Base-by-base conservation (phyloP, 495 filamentous ascomycete species). In the Parathielavia appendiculata region DNA sequence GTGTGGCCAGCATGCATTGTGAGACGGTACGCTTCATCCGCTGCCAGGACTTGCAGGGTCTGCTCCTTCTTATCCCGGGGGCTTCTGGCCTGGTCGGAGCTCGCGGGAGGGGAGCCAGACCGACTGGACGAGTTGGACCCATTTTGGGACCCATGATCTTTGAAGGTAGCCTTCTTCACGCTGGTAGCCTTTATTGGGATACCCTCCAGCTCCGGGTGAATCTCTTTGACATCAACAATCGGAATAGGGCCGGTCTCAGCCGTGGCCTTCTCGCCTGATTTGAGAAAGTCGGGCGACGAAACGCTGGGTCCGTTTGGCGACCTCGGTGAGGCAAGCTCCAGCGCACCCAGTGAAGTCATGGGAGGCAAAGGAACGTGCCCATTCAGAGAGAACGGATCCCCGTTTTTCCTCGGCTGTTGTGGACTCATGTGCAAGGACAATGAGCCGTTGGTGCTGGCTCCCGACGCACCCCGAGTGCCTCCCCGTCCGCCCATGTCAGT, bases 1-100 rank as follows among this genome's bases (percentile, higher is more conserved):
- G 75, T 78, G 51, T 79, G 75, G 23, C 76, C 76, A 11, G 76
- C 76, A 46, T 78, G 75, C 74, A 79, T 78, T 1, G 67, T 78
- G 17, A 78, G 73, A 36, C 76, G 70, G 35, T 64, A 66, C 19
- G 66, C 63, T 52, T 72, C 76, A 4, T 67, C 60, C n/a, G 73
- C 72, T 19, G 65, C 63, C 50, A 79, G 63, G 14, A 73, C 69
- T 56, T 74, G 69, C 53, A 74, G 63, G 7, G 72, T 76, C 55
- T 72, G 69, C 38, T 68, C 70, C 47, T 69, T 71, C 9, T 69
- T 66, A 14, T 38, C 59, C 30, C 54, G 56, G 30, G 62, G 49
- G 7, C 62, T 35, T 12, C 36, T 62, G 40, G 62, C 48, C 13
- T 56, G 32, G 30, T 36, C 54, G 22, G 66, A 60, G 19, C 41